These are phyloP conservation scores for Cystobasidium tubakii DNA, from an alignment of 768 basidiomycete genomes.

Conservation along the genomic window DNA sequence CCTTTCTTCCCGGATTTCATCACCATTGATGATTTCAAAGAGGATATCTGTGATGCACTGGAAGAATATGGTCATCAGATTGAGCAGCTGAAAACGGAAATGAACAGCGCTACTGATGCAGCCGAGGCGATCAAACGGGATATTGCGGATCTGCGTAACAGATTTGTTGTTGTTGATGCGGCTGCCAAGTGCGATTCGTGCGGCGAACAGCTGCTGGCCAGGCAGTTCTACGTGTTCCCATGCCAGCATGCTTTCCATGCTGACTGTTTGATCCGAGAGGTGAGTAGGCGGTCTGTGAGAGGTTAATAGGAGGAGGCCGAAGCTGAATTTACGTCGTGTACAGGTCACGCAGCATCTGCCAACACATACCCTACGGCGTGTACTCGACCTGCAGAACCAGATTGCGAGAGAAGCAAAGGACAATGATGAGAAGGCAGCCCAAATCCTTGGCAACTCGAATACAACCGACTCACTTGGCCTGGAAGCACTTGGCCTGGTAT, in stretches of 20 bases:
- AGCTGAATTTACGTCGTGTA: background rate
- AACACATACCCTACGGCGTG: conserved; percentile 70
- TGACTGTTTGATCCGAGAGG: conserved; percentile 89
- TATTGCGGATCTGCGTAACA: conserved; percentile 71
- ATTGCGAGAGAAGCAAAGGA: conserved; percentile 56
- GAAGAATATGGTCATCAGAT: conserved; percentile 92
- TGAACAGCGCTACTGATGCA: conserved; percentile 88
- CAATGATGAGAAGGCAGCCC: conserved; percentile 1
- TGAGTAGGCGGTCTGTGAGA: conserved; percentile 55
- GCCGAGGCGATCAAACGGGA: conserved; percentile 92
- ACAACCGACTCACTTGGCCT: conserved; percentile 11
- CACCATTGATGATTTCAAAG: conserved; percentile 98
- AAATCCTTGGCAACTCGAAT: conserved; percentile 13
- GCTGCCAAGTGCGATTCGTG: conserved; percentile 82
- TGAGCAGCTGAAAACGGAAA: conserved; percentile 78
- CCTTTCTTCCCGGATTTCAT: conserved; percentile 99
- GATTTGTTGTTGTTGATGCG: conserved; percentile 85
- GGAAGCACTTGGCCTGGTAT: conserved; percentile 36
- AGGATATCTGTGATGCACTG: conserved; percentile 90
- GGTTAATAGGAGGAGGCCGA: background rate
- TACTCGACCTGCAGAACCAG: conserved; percentile 76
- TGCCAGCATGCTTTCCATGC: conserved; percentile 97
- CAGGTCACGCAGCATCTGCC: conserved; percentile 91
- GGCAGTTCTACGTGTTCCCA: conserved; percentile 98
- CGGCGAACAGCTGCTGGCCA: conserved; percentile 64